phyloP scores from a whole-genome alignment of 805 yeast genomes.

The Kregervanrija fluxuum region DNA sequence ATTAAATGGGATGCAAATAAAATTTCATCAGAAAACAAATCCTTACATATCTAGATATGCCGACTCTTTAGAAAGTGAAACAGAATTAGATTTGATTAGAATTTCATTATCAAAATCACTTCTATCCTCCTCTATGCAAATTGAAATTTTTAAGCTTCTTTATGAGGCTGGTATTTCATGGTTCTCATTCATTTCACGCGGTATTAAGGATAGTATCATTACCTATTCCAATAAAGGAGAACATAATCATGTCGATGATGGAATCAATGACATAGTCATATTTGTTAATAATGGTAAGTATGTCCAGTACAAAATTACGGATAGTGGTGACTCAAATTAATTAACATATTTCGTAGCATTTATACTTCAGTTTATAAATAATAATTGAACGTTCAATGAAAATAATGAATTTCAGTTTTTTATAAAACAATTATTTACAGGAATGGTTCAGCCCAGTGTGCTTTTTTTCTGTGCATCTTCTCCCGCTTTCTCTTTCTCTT shows the following conservation, averaged over 20 bases:
- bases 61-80: slow-evolving; percentile 7
- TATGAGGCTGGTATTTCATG: slow-evolving; percentile 9
- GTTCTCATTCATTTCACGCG: slow-evolving; percentile 21
- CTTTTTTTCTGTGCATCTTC: not conserved
- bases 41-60: slow-evolving; percentile 21
- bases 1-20: slow-evolving; percentile 21
- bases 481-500: not conserved
- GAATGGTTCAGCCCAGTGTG: no score
- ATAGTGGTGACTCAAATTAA: slow-evolving; percentile 23
- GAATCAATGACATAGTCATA: slow-evolving; percentile 21
- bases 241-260: slow-evolving; percentile 23
- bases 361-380: no score
- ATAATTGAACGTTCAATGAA: no score
- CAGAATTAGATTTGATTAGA: not conserved
- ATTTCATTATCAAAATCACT: not conserved
- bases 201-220: slow-evolving; percentile 22
- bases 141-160: not conserved
- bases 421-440: no score
- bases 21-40: slow-evolving; percentile 13
- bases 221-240: slow-evolving; percentile 20
- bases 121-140: not conserved
- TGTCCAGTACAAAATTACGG: slow-evolving; percentile 25
- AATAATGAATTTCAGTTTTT: no score
- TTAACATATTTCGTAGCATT: no score
- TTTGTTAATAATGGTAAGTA: slow-evolving; percentile 13